Evolutionary conservation across 2,329 filamentous ascomycete genomes (phyloP), one percentile per base, ranked within the genome.

Genomic region (Pestalotiopsis sp.): DNA sequence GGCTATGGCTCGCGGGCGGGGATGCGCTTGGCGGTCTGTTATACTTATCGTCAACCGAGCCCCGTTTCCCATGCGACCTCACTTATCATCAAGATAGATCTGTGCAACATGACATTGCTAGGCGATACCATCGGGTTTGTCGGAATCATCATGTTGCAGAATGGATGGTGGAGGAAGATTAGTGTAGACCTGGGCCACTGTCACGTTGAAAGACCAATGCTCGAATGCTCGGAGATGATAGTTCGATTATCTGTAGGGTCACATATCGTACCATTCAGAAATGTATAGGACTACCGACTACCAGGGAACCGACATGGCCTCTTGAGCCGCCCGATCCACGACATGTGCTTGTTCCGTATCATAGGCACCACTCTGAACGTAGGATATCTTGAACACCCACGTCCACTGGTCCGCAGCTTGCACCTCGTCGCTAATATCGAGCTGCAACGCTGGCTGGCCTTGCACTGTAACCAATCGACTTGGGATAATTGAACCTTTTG

Each of bases 401-500:
- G 72, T 74, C 61, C 68, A 75, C 38, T 75, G 66, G 6, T 77
- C 75, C 56, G 73, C 60, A 65, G 73, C 72, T 62, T 74, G 62
- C 13, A 76, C 63, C 14, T 45, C 68, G 12, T 75, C 72, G 3
- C 65, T 64, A 4, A 77, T 72, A 3, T 64, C 59, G 25, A 77
- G 57, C 49, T 71, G 64, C 41, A 52, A 62, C 39, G 69, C 14
- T 13, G 56, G 68, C 3, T 71, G 73, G 3, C 68, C 31, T 27
- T 71, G 69, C 2, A 27, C 67, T 3, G 13, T 66, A 17, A 73
- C 67, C 3, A 52, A 69, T 75, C 76, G 78, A 14, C 59, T 65
- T 20, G 80, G 67, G 25, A 75, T 65, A 62, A 72, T 76, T 23
- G 76, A 75, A 20, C 76, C 77, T 9, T 73, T 70, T 13, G 73